These are phyloP conservation scores for Xylaria sp. DNA, from an alignment of 2,329 filamentous ascomycete genomes.

Conservation along the genomic window DNA sequence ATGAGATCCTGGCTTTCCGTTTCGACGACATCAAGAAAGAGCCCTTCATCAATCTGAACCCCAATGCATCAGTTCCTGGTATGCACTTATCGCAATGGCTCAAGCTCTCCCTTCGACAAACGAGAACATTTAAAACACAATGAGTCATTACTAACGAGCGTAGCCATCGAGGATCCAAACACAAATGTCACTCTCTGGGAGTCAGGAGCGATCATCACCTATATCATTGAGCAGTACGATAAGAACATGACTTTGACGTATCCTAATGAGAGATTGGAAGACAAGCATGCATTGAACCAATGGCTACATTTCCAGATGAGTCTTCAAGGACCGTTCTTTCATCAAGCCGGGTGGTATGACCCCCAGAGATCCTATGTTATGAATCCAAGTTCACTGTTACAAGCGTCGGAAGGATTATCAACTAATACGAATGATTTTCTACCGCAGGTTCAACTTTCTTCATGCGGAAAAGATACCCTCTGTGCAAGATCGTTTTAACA, in stretches of 20 bases:
- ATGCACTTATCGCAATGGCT: not conserved
- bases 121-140: too few species aligned
- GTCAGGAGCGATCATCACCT: slow-evolving; percentile 16
- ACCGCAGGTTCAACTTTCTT: slow-evolving; percentile 5
- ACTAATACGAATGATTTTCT: too few species aligned
- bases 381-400: too few species aligned
- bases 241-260: not conserved
- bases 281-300: slow-evolving; percentile 4
- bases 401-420: too few species aligned
- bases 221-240: slow-evolving; percentile 14
- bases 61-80: slow-evolving; percentile 19
- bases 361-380: too few species aligned
- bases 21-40: slow-evolving; percentile 20
- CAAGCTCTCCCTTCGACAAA: too few species aligned
- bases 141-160: too few species aligned
- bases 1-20: slow-evolving; percentile 9
- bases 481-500: not conserved
- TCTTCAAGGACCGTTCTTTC: slow-evolving; percentile 59
- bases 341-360: slow-evolving; percentile 33
- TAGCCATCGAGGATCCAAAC: slow-evolving; percentile 21
- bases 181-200: slow-evolving; percentile 10
- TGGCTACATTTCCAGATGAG: slow-evolving; percentile 50
- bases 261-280: not conserved
- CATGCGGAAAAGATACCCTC: not conserved
- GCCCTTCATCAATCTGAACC: slow-evolving; percentile 22